These are phyloP conservation scores for Nyssa sinensis DNA, from an alignment of 148 eudicot species.

Conservation along the genomic window DNA sequence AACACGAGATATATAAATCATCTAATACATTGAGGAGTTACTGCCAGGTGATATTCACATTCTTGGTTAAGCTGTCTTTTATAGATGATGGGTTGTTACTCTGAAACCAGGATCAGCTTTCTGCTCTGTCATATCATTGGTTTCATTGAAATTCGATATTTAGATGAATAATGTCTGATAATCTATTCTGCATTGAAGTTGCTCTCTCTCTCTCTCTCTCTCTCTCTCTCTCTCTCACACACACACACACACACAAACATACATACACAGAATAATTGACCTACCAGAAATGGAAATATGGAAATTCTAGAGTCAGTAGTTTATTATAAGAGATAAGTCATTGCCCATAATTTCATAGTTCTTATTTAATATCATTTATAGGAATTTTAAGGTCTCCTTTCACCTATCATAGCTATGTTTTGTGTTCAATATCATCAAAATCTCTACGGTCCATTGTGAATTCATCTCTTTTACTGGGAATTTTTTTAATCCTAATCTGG, in stretches of 20 bases:
- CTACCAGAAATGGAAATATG: background rate
- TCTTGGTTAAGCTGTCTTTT: background rate
- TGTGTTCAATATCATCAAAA: no score
- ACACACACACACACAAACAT: background rate
- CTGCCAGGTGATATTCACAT: slow-evolving; percentile 49
- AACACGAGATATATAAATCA: slow-evolving; percentile 94
- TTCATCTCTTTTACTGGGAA: background rate
- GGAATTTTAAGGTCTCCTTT: no score
- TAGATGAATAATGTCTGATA: background rate
- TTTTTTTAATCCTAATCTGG: no score
- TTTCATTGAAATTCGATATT: background rate
- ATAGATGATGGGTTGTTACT: background rate
- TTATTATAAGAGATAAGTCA: background rate
- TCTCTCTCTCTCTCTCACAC: background rate
- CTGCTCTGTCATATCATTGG: background rate
- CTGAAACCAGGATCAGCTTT: slow-evolving; percentile 2
- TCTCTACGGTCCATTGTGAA: no score
- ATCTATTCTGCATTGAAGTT: background rate
- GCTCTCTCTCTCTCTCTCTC: background rate
- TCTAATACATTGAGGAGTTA: slow-evolving; percentile 73
- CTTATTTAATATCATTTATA: background rate
- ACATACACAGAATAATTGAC: background rate
- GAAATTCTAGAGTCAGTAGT: background rate
- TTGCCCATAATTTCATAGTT: background rate
- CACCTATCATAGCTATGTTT: no score